phyloP scores from a whole-genome alignment of 1,284 basidiomycete species.

The Volvariella surrecta region DNA sequence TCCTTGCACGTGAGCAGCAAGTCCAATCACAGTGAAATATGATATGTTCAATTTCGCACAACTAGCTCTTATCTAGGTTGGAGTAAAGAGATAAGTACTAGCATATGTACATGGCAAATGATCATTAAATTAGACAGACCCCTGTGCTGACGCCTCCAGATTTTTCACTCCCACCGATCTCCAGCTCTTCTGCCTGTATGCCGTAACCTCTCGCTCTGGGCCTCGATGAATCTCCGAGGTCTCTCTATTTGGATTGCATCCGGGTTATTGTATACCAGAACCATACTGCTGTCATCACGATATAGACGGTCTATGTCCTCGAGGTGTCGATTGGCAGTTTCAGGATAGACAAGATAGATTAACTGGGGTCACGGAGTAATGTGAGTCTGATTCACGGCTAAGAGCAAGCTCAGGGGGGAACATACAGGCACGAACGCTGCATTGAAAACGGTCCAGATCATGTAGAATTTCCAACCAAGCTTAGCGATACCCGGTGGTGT shows the following conservation, averaged over 20 bases:
- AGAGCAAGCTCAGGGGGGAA: too few relatives aligned
- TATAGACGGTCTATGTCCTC: conserved; percentile 40
- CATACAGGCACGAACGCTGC: conserved; percentile 36
- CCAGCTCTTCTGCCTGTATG: too few relatives aligned
- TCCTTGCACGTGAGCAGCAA: too few relatives aligned
- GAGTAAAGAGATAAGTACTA: too few relatives aligned
- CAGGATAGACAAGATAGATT: conserved; percentile 35
- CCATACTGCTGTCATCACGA: conserved; percentile 29
- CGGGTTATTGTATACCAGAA: conserved; percentile 29
- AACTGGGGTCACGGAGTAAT: conserved; percentile 17
- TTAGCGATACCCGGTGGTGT: conserved; percentile 33
- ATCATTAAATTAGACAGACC: too few relatives aligned
- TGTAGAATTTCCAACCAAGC: conserved; percentile 37
- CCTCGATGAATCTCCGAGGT: conserved; percentile 30
- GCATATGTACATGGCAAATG: too few relatives aligned
- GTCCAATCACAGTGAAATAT: too few relatives aligned
- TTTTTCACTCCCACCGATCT: too few relatives aligned
- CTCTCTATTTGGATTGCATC: conserved; percentile 31
- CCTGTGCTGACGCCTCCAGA: too few relatives aligned
- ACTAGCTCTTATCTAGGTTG: too few relatives aligned
- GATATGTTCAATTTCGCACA: too few relatives aligned
- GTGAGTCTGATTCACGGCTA: too few relatives aligned
- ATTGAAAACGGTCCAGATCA: conserved; percentile 39
- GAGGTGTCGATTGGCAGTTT: conserved; percentile 36
- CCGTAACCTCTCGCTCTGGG: conserved; percentile 15